Evolutionary conservation across 208 protist species (phyloP).

Genomic region (Phytomonas sp.): DNA sequence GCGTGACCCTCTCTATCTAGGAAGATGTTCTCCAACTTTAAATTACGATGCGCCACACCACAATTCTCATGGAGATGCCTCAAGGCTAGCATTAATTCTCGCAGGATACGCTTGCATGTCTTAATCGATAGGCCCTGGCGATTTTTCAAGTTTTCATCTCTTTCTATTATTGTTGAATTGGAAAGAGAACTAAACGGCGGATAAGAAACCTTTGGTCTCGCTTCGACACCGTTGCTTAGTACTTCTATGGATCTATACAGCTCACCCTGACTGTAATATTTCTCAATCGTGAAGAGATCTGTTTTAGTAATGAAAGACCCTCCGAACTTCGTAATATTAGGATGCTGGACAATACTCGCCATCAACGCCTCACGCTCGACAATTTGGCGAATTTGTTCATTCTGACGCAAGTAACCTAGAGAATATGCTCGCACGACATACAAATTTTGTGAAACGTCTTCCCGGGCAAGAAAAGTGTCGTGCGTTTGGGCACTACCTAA

Average conservation of each 20-base stretch:
- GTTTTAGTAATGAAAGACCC: constrained; percentile 35
- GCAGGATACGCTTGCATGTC: constrained; percentile 19
- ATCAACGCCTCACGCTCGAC: constrained; percentile 58
- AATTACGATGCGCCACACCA: constrained; percentile 61
- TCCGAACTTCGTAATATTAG: constrained; percentile 28
- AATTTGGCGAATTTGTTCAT: constrained; percentile 34
- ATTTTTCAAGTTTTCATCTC: background rate
- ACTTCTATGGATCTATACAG: constrained; percentile 40
- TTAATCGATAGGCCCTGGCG: background rate
- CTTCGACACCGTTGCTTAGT: constrained; percentile 9
- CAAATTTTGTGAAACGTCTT: constrained; percentile 9
- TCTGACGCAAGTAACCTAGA: constrained; percentile 34
- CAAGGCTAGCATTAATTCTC: constrained; percentile 46
- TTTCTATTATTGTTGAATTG: background rate
- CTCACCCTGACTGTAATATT: constrained; percentile 49
- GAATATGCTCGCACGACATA: constrained; percentile 60
- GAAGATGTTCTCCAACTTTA: constrained; percentile 71
- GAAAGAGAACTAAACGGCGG: background rate
- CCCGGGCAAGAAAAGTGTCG: constrained; percentile 42
- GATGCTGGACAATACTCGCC: constrained; percentile 25
- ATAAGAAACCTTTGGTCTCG: background rate
- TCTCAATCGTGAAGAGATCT: constrained; percentile 52
- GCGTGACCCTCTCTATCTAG: constrained; percentile 33
- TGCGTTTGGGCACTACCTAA: constrained; percentile 38
- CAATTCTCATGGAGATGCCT: constrained; percentile 42